Base-by-base conservation (phyloP, 495 filamentous ascomycete species). In the Apodospora peruviana region DNA sequence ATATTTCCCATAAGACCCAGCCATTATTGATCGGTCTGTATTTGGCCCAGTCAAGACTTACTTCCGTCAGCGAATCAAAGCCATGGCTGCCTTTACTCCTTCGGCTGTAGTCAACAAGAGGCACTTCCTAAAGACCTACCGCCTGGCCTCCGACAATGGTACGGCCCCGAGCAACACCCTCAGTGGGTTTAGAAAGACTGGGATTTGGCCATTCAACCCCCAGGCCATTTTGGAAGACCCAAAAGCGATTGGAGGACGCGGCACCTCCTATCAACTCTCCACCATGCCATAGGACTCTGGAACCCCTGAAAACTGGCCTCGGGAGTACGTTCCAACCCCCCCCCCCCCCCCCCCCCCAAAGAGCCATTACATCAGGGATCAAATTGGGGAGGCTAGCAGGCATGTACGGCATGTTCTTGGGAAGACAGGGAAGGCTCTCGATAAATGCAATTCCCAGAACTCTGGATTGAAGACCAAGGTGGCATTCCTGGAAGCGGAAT, bases 1-100 rank as follows among this genome's bases (percentile, higher is more conserved):
- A 54, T 40, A 49, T 40, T 18, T 45, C 22, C 5, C 41, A 53
- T 17, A 53, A 53, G 19, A 48, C 23, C 19, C 34, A 53, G 35
- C 45, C 40, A 2, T 34, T 53, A n/a, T n/a, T 23, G 41, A 53
- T 14, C 20, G 35, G 0, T 43, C 24, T 22, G 24, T 53, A 0
- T 53, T 49, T 40, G 2, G 7, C 3, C 22, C 35, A 0, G 0
- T 53, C 0, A 53, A 53, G n/a, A 34, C 0, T 12, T 53, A 49
- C n/a, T 53, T 48, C 20, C 20, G 40, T 2, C 17, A 53, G 2
- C 2, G 2, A 0, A 45, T 34, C 0, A 53, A 27, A 18, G 32
- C 34, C 2, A 18, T 25, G 0, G 34, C 39, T 0, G 2, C 0
- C 11, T 40, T 19, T 22, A 22, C n/a, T 2, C 14, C 40, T 2